A percentile compares a stretch with the other conserved stretches of the same genome.
Conservation (phyloP, 108 stramenopile species). For the Cyclotella kingstonii region DNA sequence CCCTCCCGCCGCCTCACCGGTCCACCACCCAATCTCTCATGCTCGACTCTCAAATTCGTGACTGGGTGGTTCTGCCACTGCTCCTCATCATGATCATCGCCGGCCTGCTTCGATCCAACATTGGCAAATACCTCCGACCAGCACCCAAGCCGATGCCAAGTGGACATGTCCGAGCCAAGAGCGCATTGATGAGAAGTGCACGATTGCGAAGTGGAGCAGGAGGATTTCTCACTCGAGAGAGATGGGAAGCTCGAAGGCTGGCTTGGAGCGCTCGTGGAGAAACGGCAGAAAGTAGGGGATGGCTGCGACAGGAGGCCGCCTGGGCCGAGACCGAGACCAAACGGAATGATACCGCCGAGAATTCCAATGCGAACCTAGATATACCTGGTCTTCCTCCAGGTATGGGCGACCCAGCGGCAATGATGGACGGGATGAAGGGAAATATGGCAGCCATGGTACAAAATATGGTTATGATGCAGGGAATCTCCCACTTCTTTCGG, state of each 20-base stretch:
- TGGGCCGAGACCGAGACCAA: slow-evolving; percentile 36
- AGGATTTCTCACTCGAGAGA: slow-evolving; percentile 21
- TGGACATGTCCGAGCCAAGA: slow-evolving; percentile 31
- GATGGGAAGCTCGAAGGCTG: slow-evolving; percentile 69
- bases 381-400: slow-evolving; percentile 38
- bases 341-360: neutral
- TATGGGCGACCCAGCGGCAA: slow-evolving; percentile 56
- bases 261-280: slow-evolving; percentile 46
- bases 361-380: slow-evolving; percentile 3
- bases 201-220: slow-evolving; percentile 17
- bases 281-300: slow-evolving; percentile 9
- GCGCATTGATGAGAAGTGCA: slow-evolving; percentile 1
- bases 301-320: slow-evolving; percentile 31
- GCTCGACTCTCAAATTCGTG: slow-evolving; percentile 42
- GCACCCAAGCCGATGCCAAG: slow-evolving; percentile 10
- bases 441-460: slow-evolving; percentile 96
- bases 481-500: slow-evolving; percentile 93
- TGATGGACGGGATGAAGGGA: slow-evolving; percentile 62
- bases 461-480: slow-evolving; percentile 99
- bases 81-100: slow-evolving; percentile 49
- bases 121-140: slow-evolving; percentile 39
- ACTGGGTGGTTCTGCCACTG: slow-evolving; percentile 56
- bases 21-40: slow-evolving; percentile 27
- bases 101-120: slow-evolving; percentile 29
- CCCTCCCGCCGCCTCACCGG: neutral